Percentiles rank a stretch among this genome's conserved stretches.
Evolutionary conservation across 2,329 filamentous ascomycete genomes (phyloP).

Genomic region (Epichloe elymi): DNA sequence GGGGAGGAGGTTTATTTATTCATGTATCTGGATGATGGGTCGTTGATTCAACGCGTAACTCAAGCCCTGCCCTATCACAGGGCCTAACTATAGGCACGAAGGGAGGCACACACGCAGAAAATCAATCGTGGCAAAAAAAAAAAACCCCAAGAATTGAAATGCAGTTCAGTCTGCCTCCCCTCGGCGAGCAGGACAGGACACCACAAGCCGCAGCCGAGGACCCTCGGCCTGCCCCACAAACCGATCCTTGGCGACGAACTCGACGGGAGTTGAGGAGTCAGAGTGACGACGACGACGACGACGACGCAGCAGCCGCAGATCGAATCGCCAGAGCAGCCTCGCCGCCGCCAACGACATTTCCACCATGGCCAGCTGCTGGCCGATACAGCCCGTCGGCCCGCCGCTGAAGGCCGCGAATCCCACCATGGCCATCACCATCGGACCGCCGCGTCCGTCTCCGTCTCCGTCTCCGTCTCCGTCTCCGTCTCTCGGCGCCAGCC

Average conservation of each 20-base stretch:
- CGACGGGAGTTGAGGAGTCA: neutral
- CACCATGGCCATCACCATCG: neutral
- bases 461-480: neutral
- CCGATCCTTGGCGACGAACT: neutral
- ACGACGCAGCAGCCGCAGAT: neutral
- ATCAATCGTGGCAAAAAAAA: too few species aligned
- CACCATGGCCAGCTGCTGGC: neutral
- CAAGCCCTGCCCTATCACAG: too few species aligned
- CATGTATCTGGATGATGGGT: too few species aligned
- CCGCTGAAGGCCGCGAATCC: neutral
- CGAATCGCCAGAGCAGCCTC: neutral
- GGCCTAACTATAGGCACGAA: too few species aligned
- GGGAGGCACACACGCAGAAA: too few species aligned
- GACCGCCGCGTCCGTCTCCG: neutral
- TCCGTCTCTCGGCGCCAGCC: neutral
- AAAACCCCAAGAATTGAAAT: too few species aligned
- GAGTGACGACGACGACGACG: too few species aligned
- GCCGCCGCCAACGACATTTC: neutral
- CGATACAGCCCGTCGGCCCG: conserved; percentile 4
- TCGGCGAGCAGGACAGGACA: neutral
- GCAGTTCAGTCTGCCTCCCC: too few species aligned
- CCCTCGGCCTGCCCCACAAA: neutral
- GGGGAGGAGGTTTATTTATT: too few species aligned
- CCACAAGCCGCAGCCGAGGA: neutral
- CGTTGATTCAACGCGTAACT: too few species aligned